phyloP scores from a whole-genome alignment of 1,284 basidiomycete genomes.

The Gomphus bonarii region DNA sequence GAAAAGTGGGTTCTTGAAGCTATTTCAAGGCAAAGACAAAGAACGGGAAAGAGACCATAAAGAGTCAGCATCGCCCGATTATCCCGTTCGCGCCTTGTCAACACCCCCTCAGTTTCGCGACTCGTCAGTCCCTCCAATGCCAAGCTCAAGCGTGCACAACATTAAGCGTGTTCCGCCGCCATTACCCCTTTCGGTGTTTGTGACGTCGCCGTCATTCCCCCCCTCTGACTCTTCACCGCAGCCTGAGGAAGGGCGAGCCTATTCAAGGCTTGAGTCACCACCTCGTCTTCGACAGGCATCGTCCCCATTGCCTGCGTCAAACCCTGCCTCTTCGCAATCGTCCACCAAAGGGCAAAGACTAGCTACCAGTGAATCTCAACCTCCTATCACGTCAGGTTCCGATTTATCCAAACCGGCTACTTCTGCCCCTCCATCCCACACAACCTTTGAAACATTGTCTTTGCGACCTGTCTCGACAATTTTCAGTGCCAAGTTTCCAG shows the following conservation, averaged over 20 bases:
- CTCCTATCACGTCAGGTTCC: constrained; percentile 15
- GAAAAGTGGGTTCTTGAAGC: constrained; percentile 73
- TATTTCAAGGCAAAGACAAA: constrained; percentile 56
- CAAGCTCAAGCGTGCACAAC: constrained; percentile 34
- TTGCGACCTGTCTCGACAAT: constrained; percentile 67
- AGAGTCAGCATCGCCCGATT: background rate
- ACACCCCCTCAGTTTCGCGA: constrained; percentile 1
- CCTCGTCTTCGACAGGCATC: constrained; percentile 16
- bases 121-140: constrained; percentile 41
- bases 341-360: constrained; percentile 14
- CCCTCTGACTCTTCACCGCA: background rate
- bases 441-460: constrained; percentile 54
- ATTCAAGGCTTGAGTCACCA: background rate
- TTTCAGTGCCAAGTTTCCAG: constrained; percentile 61
- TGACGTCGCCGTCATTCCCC: constrained; percentile 12
- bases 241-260: background rate
- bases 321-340: constrained; percentile 4
- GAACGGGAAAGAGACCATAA: constrained; percentile 13
- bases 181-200: constrained; percentile 13
- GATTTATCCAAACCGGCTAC: constrained; percentile 25
- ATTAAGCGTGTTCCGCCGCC: constrained; percentile 21
- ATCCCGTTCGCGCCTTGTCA: constrained; percentile 1
- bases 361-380: constrained; percentile 13
- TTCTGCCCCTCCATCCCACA: constrained; percentile 54
- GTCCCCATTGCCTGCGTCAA: constrained; percentile 30